Conservation (phyloP, 2,329 filamentous ascomycete species). For the Xylaria sp. region DNA sequence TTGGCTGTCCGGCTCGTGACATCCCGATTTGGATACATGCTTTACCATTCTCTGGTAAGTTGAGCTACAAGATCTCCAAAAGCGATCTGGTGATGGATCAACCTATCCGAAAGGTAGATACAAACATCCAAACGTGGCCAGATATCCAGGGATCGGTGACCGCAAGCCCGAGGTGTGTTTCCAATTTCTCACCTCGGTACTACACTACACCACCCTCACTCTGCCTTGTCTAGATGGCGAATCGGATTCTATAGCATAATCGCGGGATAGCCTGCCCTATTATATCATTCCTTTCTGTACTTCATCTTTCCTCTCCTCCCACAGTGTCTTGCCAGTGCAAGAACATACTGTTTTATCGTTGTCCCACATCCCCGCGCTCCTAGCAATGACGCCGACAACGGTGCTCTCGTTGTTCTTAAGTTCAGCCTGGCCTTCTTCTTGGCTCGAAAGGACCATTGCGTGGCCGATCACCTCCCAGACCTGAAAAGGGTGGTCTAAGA, state of each 20-base stretch:
- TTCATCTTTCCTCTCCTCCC: conserved; percentile 94
- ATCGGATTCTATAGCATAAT: background rate
- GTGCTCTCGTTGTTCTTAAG: conserved; percentile 81
- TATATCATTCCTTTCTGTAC: conserved; percentile 88
- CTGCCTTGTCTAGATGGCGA: background rate
- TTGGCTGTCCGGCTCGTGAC: background rate
- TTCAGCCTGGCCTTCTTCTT: conserved; percentile 64
- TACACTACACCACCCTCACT: background rate
- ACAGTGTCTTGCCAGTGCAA: conserved; percentile 96
- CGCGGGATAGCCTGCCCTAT: conserved; percentile 35
- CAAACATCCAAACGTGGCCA: background rate
- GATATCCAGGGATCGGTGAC: background rate
- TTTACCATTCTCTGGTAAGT: conserved; percentile 4
- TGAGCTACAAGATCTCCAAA: background rate
- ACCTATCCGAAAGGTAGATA: conserved; percentile 14
- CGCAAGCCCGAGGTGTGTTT: conserved; percentile 5
- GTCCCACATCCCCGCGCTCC: conserved; percentile 98
- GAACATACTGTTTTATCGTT: conserved; percentile 99
- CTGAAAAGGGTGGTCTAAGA: conserved; percentile 81
- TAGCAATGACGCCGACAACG: conserved; percentile 88
- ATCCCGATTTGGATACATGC: background rate
- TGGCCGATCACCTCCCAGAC: conserved; percentile 97
- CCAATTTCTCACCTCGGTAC: background rate
- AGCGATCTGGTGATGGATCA: conserved; percentile 6
- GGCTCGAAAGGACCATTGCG: conserved; percentile 81